A percentile compares a stretch with the other conserved stretches of the same genome.
Evolutionary conservation across 768 basidiomycete genomes (phyloP).

Genomic region (Mycena crocata): DNA sequence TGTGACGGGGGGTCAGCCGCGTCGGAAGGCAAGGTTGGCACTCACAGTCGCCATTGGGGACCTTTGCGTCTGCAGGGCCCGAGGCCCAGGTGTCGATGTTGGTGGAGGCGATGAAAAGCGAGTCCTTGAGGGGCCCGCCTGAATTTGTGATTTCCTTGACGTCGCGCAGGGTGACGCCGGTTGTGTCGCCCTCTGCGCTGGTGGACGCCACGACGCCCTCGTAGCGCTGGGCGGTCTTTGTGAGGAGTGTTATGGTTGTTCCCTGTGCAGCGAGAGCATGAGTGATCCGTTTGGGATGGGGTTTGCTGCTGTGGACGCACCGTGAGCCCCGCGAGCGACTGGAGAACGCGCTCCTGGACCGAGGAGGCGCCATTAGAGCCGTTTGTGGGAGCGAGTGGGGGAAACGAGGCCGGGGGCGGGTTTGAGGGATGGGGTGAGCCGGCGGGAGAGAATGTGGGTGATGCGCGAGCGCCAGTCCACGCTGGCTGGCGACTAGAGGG

Average conservation of each 20-base stretch:
- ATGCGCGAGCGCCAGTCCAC: slow-evolving; percentile 76
- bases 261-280: slow-evolving; percentile 65
- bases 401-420: slow-evolving; percentile 51
- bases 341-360: slow-evolving; percentile 72
- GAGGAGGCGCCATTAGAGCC: slow-evolving; percentile 58
- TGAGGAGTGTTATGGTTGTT: slow-evolving; percentile 80
- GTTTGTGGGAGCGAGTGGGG: slow-evolving; percentile 62
- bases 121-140: slow-evolving; percentile 77
- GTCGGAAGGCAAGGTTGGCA: slow-evolving; percentile 29
- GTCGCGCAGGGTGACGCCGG: slow-evolving; percentile 81
- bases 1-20: slow-evolving; percentile 41
- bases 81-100: slow-evolving; percentile 82
- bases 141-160: slow-evolving; percentile 78
- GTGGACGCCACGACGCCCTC: slow-evolving; percentile 79
- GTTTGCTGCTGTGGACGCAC: slow-evolving; percentile 47
- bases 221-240: slow-evolving; percentile 77
- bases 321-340: slow-evolving; percentile 75
- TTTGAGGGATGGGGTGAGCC: slow-evolving; percentile 53
- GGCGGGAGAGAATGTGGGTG: slow-evolving; percentile 73
- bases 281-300: slow-evolving; percentile 17
- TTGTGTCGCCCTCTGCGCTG: slow-evolving; percentile 70
- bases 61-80: slow-evolving; percentile 77
- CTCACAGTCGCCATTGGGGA: slow-evolving; percentile 80
- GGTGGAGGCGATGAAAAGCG: slow-evolving; percentile 73
- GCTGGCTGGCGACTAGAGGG: slow-evolving; percentile 58